These are phyloP conservation scores for Lepiota brunneoincarnata DNA, from an alignment of 768 basidiomycete species.

Conservation along the genomic window DNA sequence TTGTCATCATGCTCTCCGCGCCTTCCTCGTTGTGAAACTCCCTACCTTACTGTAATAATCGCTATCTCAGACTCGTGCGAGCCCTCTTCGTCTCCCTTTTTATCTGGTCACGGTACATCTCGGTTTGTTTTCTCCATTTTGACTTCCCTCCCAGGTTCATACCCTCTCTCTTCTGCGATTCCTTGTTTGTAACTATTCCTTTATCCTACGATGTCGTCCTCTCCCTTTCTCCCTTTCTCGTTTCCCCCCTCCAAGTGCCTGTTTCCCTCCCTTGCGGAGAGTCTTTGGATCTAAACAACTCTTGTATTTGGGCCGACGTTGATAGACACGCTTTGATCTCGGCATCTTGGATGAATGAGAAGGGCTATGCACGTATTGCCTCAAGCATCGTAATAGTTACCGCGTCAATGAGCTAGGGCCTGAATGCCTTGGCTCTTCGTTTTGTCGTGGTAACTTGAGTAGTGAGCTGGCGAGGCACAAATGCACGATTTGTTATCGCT, in stretches of 20 bases:
- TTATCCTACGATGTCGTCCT: background rate
- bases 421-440: no score
- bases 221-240: background rate
- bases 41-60: conserved; percentile 15
- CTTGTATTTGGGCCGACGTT: conserved; percentile 10
- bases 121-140: conserved; percentile 8
- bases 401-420: no score
- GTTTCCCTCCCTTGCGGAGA: background rate
- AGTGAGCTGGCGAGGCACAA: no score
- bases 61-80: conserved; percentile 11
- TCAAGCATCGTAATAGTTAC: no score
- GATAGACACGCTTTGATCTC: background rate
- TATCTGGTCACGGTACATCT: conserved; percentile 2
- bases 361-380: no score
- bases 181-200: background rate
- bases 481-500: no score
- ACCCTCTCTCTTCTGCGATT: background rate
- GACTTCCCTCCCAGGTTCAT: background rate
- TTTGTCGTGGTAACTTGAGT: no score
- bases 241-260: background rate
- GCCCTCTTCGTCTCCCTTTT: conserved; percentile 7
- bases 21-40: conserved; percentile 12
- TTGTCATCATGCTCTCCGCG: conserved; percentile 4
- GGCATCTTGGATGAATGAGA: background rate
- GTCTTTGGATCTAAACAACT: conserved; percentile 9